Conservation (phyloP, 805 yeast genomes). For the Lachancea mirantina region DNA sequence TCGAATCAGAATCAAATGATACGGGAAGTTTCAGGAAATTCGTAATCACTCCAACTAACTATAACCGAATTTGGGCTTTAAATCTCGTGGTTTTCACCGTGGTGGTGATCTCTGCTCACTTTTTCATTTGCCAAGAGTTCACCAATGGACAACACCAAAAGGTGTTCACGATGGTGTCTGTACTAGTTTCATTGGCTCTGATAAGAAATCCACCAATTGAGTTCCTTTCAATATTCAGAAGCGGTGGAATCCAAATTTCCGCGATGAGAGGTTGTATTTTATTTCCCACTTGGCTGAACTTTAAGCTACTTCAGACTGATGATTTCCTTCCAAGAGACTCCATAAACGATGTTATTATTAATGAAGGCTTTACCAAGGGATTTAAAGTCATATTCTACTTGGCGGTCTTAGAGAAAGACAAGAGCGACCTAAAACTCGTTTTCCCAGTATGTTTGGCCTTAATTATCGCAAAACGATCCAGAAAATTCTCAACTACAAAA, state of each 20-base stretch:
- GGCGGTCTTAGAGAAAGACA: conserved; percentile 46
- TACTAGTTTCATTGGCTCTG: conserved; percentile 1
- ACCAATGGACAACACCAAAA: not conserved
- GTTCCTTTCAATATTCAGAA: conserved; percentile 17
- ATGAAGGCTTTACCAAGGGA: conserved; percentile 62
- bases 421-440: conserved; percentile 25
- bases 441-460: conserved; percentile 26
- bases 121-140: not conserved
- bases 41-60: conserved; percentile 1
- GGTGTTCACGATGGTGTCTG: conserved; percentile 1
- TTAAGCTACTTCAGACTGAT: conserved; percentile 7
- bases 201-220: conserved; percentile 18
- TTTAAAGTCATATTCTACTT: conserved; percentile 60
- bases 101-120: not conserved
- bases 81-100: conserved; percentile 2
- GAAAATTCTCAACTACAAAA: not conserved
- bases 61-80: not conserved
- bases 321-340: conserved; percentile 50
- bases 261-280: conserved; percentile 18
- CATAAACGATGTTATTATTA: conserved; percentile 59
- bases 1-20: not conserved
- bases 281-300: conserved; percentile 17
- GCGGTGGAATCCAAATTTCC: conserved; percentile 24
- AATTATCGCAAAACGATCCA: no score
- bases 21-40: conserved; percentile 1